Evolutionary conservation across 345 rosid genomes (phyloP).

Genomic region (Populus ilicifolia): DNA sequence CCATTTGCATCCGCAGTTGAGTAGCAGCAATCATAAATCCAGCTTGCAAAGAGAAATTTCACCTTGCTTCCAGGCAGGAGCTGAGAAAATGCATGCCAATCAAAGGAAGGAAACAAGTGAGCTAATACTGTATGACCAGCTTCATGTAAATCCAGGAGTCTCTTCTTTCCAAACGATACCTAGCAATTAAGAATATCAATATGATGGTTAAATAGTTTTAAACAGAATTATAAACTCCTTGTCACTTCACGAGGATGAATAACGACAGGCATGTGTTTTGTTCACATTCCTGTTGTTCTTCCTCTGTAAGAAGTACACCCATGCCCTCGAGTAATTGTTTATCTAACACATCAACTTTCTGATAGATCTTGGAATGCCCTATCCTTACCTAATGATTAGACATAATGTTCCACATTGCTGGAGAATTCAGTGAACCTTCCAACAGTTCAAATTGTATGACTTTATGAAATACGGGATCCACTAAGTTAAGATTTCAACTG

Average conservation of each 20-base stretch:
- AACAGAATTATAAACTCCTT: not conserved
- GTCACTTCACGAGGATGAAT: not conserved
- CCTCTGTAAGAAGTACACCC: slow-evolving; percentile 96
- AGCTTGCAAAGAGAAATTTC: slow-evolving; percentile 6
- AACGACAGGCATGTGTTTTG: slow-evolving; percentile 54
- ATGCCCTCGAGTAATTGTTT: slow-evolving; percentile 97
- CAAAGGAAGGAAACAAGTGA: slow-evolving; percentile 93
- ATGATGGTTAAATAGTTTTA: slow-evolving; percentile 8
- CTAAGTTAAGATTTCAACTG: not conserved
- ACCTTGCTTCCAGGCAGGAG: slow-evolving; percentile 98
- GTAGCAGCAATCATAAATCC: not conserved
- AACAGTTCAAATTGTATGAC: not conserved
- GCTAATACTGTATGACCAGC: slow-evolving; percentile 92
- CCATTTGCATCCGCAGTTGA: slow-evolving; percentile 77
- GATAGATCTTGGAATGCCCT: slow-evolving; percentile 71
- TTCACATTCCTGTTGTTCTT: slow-evolving; percentile 90
- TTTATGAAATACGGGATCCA: not conserved
- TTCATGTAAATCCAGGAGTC: slow-evolving; percentile 88
- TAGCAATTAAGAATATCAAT: slow-evolving; percentile 25
- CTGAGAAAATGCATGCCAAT: slow-evolving; percentile 99
- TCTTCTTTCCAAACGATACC: slow-evolving; percentile 86
- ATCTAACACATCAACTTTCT: slow-evolving; percentile 87
- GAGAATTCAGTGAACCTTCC: slow-evolving; percentile 4
- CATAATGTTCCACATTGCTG: slow-evolving; percentile 2
- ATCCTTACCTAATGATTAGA: slow-evolving; percentile 63